Base-by-base conservation (phyloP, 192 early-diverging fungal genomes). In the Coemansia sp. region DNA sequence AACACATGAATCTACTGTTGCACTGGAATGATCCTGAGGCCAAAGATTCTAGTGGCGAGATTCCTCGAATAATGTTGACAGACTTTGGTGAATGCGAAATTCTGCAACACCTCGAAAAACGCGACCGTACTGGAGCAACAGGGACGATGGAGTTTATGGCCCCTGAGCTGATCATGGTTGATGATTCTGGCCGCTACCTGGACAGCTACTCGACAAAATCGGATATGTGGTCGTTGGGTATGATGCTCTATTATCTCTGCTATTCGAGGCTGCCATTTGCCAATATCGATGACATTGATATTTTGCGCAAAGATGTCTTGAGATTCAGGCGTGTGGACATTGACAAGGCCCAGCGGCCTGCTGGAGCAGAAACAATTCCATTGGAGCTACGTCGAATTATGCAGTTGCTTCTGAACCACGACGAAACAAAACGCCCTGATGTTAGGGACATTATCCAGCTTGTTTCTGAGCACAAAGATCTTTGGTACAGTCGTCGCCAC, bases 11-110 rank as follows among this genome's bases (percentile, higher is more conserved):
- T 71, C 62, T 98, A 55, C 76, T 98, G 25, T 74, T 98, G 26
- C 89, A 89, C 22, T 97, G 87, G 72, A 63, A 74, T 21, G 67
- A 76, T 54, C 71, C 69, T 0, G 56, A 52, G 52, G 64, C 69
- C 56, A 69, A 54, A 32, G 78, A 75, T 16, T 41, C 65, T 3
- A 62, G 55, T 23, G 69, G 62, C 63, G 74, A 63, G 67, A 82
- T 78, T 21, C 95, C 95, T 1, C 82, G 89, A 14, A 82, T 98
- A 5, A 73, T 98, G 59, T 88, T 98, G 49, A 94, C 94, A 0
- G 96, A 98, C 81, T 98, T 98, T 85, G 96, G 96, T 62, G 96
- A 98, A 67, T 98, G 96, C 80, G 96, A 96, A 72, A 82, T 94
- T 19, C 57, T 93, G 30, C 88, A 88, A 27, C 88, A 90, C 14